Evolutionary conservation across 2,329 filamentous ascomycete species (phyloP).

Genomic region (Arthrocladium fulminans): DNA sequence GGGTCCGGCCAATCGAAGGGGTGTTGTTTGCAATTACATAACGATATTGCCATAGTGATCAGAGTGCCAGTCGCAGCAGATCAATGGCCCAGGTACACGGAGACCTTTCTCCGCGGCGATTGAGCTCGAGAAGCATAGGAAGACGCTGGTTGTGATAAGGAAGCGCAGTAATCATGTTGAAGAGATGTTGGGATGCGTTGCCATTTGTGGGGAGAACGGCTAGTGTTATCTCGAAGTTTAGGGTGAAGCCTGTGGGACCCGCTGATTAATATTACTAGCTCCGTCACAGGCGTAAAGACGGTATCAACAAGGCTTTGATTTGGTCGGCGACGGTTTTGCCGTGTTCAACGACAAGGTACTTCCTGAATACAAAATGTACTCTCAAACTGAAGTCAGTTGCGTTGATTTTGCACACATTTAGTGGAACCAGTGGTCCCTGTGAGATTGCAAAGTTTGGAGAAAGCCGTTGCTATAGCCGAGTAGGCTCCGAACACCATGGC

Average conservation of each 20-base stretch:
- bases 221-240: slow-evolving; percentile 2
- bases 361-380: too few species aligned
- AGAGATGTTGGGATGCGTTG: neutral
- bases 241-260: neutral
- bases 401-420: too few species aligned
- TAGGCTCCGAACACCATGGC: neutral
- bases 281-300: too few species aligned
- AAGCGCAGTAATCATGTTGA: neutral
- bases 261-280: neutral
- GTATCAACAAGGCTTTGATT: too few species aligned
- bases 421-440: too few species aligned
- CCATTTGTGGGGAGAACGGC: neutral
- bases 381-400: too few species aligned
- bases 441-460: too few species aligned
- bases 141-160: neutral
- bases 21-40: slow-evolving; percentile 4
- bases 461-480: too few species aligned
- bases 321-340: too few species aligned
- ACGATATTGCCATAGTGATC: neutral
- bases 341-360: too few species aligned
- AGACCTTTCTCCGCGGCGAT: slow-evolving; percentile 5
- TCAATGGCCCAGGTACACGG: neutral
- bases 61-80: neutral
- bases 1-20: neutral
- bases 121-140: neutral